These are phyloP conservation scores for Psidium guajava DNA, from an alignment of 345 rosid genomes.

Conservation along the genomic window DNA sequence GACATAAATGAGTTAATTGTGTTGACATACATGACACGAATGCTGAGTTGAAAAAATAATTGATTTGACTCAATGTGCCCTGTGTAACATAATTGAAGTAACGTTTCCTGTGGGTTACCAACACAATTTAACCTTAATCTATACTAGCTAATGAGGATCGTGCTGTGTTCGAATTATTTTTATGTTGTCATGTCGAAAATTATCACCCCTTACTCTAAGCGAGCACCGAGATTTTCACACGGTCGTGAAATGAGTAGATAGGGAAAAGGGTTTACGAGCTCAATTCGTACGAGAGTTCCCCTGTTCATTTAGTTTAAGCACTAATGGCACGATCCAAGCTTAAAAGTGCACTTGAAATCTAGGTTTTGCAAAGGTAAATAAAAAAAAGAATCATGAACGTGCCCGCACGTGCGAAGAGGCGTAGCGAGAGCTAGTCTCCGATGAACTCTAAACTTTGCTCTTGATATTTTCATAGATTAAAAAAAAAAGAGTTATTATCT, in stretches of 20 bases:
- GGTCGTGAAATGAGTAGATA: not conserved
- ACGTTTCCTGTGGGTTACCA: not conserved
- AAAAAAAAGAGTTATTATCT: not conserved
- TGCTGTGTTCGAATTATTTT: not conserved
- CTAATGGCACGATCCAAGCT: not conserved
- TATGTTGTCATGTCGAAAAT: not conserved
- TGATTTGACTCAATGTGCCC: not conserved
- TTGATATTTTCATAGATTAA: not conserved
- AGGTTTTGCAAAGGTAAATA: not conserved
- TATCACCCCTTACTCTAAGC: not conserved
- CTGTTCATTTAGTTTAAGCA: not conserved
- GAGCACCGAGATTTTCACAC: not conserved
- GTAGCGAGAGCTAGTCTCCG: not conserved
- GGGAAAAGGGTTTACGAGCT: not conserved
- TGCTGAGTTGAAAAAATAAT: not conserved
- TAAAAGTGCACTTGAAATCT: not conserved
- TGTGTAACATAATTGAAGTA: not conserved
- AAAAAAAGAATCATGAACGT: not conserved
- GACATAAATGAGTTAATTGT: accelerated
- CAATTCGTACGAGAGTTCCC: not conserved
- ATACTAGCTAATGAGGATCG: accelerated
- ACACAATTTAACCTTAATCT: not conserved
- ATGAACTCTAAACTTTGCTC: not conserved
- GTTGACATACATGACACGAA: accelerated
- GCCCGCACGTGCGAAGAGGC: not conserved